A percentile compares a stretch with the other conserved stretches of the same genome.
These are phyloP conservation scores for Cladochytrium replicatum DNA, from an alignment of 192 early-diverging fungal species.

Conservation along the genomic window DNA sequence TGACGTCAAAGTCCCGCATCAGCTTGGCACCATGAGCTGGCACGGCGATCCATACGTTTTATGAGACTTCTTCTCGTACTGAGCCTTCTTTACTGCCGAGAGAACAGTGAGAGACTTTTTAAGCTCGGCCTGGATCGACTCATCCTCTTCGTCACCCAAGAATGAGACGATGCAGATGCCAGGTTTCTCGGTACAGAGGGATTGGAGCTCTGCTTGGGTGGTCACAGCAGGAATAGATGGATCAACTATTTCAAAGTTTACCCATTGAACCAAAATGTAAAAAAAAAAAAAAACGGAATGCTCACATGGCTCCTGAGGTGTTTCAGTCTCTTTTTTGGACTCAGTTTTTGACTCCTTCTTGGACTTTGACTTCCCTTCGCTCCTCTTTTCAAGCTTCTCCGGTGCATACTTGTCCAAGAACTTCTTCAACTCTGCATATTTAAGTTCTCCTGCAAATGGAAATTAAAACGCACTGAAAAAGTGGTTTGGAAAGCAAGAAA, in stretches of 20 bases:
- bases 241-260: slow-evolving; percentile 6
- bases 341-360: slow-evolving; percentile 17
- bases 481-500: too few relatives aligned
- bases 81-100: slow-evolving; percentile 20
- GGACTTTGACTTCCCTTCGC: slow-evolving; percentile 16
- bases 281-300: too few relatives aligned
- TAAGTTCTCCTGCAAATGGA: slow-evolving; percentile 38
- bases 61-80: slow-evolving; percentile 16
- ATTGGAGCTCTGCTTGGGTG: slow-evolving; percentile 37
- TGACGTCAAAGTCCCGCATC: slow-evolving; percentile 33
- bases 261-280: too few relatives aligned
- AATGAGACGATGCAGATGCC: slow-evolving; percentile 41
- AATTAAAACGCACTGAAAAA: background rate
- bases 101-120: slow-evolving; percentile 20
- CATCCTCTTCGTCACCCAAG: slow-evolving; percentile 32
- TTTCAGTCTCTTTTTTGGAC: too few relatives aligned
- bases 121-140: slow-evolving; percentile 22
- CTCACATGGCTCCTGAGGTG: slow-evolving; percentile 11
- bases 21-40: slow-evolving; percentile 24
- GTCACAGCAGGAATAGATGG: slow-evolving; percentile 32
- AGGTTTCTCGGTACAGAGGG: slow-evolving; percentile 25
- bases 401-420: slow-evolving; percentile 55
- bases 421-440: slow-evolving; percentile 46
- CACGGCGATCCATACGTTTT: slow-evolving; percentile 28
- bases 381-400: slow-evolving; percentile 16